Evolutionary conservation across 192 early-diverging fungal genomes (phyloP), one percentile per base, ranked within the genome.

Genomic region (Coemansia sp.): DNA sequence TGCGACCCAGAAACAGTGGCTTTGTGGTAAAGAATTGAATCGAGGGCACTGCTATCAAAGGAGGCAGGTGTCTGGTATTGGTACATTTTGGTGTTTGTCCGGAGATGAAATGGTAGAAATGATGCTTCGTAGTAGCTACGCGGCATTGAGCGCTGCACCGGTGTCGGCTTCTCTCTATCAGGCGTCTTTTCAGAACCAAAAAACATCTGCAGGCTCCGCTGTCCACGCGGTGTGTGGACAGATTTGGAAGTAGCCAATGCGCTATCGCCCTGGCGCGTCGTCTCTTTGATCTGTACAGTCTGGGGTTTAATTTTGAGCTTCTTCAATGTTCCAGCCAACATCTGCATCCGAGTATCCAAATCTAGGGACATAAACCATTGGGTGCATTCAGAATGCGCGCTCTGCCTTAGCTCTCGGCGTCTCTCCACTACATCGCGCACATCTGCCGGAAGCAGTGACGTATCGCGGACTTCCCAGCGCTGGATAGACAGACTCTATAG

Each of bases 401-500:
- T 63, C 13, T 69, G 51, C 11, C 72, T 61, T 22, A 49, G 44
- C 10, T 40, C 13, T 43, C 76, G 64, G n/a, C 76, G 64, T 32
- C 69, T 70, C 14, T 41, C 11, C 67, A 79, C 71, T 5, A 75
- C 60, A 0, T 67, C 62, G n/a, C 64, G 67, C 25, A 76, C 67
- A 48, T 75, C 73, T 4, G 65, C 56, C 9, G 76, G 76, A 25
- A 84, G 49, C 58, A 79, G 25, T 14, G 42, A 13, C 14, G 70
- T 25, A 45, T 84, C 72, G 20, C 51, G 64, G 38, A 79, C 69
- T 45, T 84, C 81, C 81, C 81, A 84, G 13, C 81, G 76, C 43
- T 79, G 70, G 8, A 75, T 79, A 11, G 70, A 57, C 43, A 81
- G 38, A 5, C 49, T 72, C 39, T 38, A 45, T 19, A 45, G 44